Conservation (phyloP, 2,329 filamentous ascomycete species). For the Diaporthe sp. region DNA sequence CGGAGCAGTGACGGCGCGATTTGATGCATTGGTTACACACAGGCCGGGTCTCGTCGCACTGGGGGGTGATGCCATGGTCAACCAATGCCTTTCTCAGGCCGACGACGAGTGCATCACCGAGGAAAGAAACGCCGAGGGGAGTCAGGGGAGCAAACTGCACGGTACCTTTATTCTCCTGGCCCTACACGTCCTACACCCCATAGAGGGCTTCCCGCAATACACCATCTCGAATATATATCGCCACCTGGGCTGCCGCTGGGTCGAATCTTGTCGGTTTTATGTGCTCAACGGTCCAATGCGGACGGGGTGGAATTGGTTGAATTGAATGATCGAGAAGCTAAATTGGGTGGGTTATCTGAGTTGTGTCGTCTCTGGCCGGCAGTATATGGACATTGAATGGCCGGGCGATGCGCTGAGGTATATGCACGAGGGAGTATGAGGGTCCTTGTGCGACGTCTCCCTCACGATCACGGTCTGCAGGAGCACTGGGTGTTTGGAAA, state of each 20-base stretch:
- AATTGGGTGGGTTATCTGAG: background rate
- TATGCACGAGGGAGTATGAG: background rate
- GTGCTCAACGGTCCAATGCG: background rate
- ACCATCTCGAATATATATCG: constrained; percentile 64
- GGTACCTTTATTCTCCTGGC: constrained; percentile 80
- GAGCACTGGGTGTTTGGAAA: background rate
- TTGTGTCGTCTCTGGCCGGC: constrained; percentile 15
- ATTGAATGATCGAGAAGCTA: background rate
- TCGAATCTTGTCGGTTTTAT: background rate
- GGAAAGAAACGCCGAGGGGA: background rate
- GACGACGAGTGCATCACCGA: background rate
- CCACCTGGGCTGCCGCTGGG: background rate
- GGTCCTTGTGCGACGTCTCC: background rate
- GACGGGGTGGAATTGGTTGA: background rate
- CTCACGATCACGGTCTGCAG: background rate
- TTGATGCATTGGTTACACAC: constrained; percentile 76
- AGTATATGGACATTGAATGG: background rate
- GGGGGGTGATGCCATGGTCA: constrained; percentile 9
- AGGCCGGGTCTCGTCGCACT: constrained; percentile 79
- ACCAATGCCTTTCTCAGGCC: constrained; percentile 37
- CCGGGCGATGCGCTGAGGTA: background rate
- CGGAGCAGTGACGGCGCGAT: constrained; percentile 74
- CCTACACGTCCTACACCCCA: constrained; percentile 81
- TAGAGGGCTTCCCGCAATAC: constrained; percentile 75
- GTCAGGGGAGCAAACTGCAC: constrained; percentile 17